Conservation (phyloP, 2,329 filamentous ascomycete species). For the Penicillium sp. region DNA sequence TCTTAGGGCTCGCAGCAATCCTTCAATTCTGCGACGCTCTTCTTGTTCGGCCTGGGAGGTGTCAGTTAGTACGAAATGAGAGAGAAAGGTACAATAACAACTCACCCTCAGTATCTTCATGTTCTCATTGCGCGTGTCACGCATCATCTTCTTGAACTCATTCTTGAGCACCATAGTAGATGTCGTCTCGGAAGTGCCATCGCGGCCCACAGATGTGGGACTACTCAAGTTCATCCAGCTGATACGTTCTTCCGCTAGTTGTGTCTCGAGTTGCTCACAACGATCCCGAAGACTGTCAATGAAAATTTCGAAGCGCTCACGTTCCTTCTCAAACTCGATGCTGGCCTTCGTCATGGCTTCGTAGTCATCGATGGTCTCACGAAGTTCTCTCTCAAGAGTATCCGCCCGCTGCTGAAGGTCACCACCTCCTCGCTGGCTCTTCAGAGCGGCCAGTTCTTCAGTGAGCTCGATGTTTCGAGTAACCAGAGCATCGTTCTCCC, state of each 20-base stretch:
- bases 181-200: constrained; percentile 55
- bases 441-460: constrained; percentile 49
- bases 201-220: constrained; percentile 45
- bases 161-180: constrained; percentile 69
- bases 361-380: constrained; percentile 68
- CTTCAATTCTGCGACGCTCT: constrained; percentile 66
- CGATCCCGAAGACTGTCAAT: constrained; percentile 66
- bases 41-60: constrained; percentile 65
- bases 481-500: constrained; percentile 58
- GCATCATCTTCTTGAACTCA: constrained; percentile 81
- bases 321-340: constrained; percentile 70
- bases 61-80: constrained; percentile 17
- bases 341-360: constrained; percentile 68
- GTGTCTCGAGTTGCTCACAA: constrained; percentile 62
- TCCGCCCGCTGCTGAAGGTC: constrained; percentile 51
- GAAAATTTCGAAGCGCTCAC: constrained; percentile 61
- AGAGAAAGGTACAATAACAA: constrained; percentile 14
- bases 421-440: constrained; percentile 36
- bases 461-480: constrained; percentile 49
- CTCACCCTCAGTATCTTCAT: constrained; percentile 64
- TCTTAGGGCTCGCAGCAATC: constrained; percentile 55
- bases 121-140: constrained; percentile 66
- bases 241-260: constrained; percentile 67
- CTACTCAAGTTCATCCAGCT: constrained; percentile 63
- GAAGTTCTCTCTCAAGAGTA: constrained; percentile 63